Percentiles rank a stretch among this genome's conserved stretches.
These are phyloP conservation scores for Termitomyces sp. DNA, from an alignment of 768 basidiomycete genomes.

Conservation along the genomic window DNA sequence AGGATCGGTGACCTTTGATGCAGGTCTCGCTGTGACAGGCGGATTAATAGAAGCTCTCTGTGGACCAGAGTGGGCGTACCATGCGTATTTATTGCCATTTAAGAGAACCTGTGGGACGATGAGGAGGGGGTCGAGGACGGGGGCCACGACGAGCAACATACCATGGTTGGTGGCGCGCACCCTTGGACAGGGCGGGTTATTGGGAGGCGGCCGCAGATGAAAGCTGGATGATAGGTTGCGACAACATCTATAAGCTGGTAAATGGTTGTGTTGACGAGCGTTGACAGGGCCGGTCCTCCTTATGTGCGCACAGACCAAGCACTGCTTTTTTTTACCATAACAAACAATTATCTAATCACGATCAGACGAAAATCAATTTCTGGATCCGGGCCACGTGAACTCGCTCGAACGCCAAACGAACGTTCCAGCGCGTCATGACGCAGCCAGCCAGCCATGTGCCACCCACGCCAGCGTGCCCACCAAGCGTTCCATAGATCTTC, in stretches of 20 bases:
- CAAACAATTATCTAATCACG: conserved; percentile 19
- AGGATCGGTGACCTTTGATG: conserved; percentile 92
- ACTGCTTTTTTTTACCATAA: conserved; percentile 18
- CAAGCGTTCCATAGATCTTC: conserved; percentile 1
- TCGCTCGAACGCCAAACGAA: neutral
- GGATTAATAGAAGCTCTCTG: conserved; percentile 10
- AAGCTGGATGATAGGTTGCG: conserved; percentile 37
- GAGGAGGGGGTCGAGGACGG: no score
- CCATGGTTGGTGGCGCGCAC: conserved; percentile 26
- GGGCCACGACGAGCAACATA: conserved; percentile 2
- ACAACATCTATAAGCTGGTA: conserved; percentile 40
- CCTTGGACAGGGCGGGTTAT: conserved; percentile 52
- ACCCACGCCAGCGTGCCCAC: neutral
- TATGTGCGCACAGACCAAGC: conserved; percentile 38
- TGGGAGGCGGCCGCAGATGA: conserved; percentile 34
- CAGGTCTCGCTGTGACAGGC: conserved; percentile 71
- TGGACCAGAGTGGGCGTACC: conserved; percentile 46
- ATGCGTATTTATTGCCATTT: conserved; percentile 79
- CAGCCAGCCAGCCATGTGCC: neutral
- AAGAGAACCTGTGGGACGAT: conserved; percentile 54
- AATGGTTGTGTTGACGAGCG: conserved; percentile 47
- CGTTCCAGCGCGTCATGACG: no score
- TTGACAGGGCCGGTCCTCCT: conserved; percentile 49
- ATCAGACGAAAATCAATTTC: neutral
- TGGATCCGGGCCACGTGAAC: neutral